Percentiles rank a stretch among this genome's conserved stretches.
These are phyloP conservation scores for Ophiostoma perfectum DNA, from an alignment of 2,329 filamentous ascomycete species.

Conservation along the genomic window DNA sequence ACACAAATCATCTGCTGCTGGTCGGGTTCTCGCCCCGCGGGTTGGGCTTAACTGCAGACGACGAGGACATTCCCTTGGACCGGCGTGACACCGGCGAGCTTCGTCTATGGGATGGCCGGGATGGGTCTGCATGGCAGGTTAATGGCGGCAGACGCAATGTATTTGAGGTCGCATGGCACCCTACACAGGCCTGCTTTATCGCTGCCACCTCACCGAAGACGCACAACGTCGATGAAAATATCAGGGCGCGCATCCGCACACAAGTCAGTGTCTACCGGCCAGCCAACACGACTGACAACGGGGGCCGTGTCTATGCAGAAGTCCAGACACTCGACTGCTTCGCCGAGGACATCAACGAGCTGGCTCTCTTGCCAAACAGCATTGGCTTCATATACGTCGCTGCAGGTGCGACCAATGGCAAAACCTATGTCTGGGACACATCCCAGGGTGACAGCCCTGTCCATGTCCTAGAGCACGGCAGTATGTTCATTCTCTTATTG, in stretches of 20 bases:
- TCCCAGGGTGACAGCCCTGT: slow-evolving; percentile 50
- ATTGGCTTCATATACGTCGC: slow-evolving; percentile 43
- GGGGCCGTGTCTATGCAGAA: slow-evolving; percentile 38
- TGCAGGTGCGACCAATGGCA: slow-evolving; percentile 57
- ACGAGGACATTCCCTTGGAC: slow-evolving; percentile 54
- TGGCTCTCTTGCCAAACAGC: slow-evolving; percentile 39
- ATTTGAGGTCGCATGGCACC: slow-evolving; percentile 62
- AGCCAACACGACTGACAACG: slow-evolving; percentile 30
- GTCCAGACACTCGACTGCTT: slow-evolving; percentile 54
- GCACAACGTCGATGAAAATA: slow-evolving; percentile 39
- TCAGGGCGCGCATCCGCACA: slow-evolving; percentile 41
- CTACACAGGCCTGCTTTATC: slow-evolving; percentile 47
- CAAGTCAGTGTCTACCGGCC: slow-evolving; percentile 53
- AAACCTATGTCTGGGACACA: slow-evolving; percentile 60
- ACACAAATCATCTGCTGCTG: slow-evolving; percentile 48
- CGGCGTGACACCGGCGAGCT: slow-evolving; percentile 55
- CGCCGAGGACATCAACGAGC: slow-evolving; percentile 58
- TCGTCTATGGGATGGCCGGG: slow-evolving; percentile 51
- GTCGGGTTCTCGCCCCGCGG: slow-evolving; percentile 60
- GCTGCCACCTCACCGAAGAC: slow-evolving; percentile 53
- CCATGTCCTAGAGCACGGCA: slow-evolving; percentile 51
- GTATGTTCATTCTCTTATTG: not conserved
- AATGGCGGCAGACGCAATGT: slow-evolving; percentile 53
- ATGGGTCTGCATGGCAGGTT: slow-evolving; percentile 43
- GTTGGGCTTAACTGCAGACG: slow-evolving; percentile 40